Evolutionary conservation across 2,329 filamentous ascomycete species (phyloP).

Genomic region (Bipolaris bicolor): DNA sequence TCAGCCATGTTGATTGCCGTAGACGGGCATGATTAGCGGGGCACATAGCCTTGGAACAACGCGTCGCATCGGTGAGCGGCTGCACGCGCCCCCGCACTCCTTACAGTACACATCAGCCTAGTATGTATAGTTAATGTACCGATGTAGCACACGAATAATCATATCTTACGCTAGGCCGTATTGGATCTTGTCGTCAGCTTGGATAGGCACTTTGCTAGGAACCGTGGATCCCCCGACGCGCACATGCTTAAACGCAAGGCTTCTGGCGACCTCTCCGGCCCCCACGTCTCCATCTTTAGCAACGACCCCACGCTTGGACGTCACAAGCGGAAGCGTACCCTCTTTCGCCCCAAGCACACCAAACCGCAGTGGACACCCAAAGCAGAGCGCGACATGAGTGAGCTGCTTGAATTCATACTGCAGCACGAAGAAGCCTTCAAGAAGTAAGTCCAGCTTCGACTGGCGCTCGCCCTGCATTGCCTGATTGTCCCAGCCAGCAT

Average conservation of each 20-base stretch:
- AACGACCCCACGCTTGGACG: constrained; percentile 26
- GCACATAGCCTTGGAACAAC: constrained; percentile 12
- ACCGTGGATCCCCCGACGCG: constrained; percentile 1
- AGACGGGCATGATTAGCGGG: constrained; percentile 1
- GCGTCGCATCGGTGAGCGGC: constrained; percentile 21
- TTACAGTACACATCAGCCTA: neutral
- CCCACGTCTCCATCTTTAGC: constrained; percentile 32
- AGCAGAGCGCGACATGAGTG: constrained; percentile 59
- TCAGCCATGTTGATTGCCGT: neutral
- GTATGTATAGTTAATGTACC: neutral
- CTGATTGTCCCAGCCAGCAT: constrained; percentile 58
- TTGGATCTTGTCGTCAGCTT: constrained; percentile 3
- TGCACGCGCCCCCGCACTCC: constrained; percentile 15
- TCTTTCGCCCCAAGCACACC: constrained; percentile 30
- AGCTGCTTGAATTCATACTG: constrained; percentile 68
- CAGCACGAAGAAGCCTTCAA: constrained; percentile 58
- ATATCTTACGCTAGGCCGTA: constrained; percentile 12
- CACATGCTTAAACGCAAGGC: constrained; percentile 37
- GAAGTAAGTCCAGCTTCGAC: constrained; percentile 42
- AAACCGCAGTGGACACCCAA: constrained; percentile 25
- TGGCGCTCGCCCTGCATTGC: neutral
- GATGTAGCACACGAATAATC: neutral
- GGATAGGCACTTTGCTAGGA: constrained; percentile 1
- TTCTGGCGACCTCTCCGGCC: constrained; percentile 21
- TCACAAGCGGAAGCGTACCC: constrained; percentile 28